Base-by-base conservation (phyloP, 176 grass and related monocot genomes). In the Avena atlantica region DNA sequence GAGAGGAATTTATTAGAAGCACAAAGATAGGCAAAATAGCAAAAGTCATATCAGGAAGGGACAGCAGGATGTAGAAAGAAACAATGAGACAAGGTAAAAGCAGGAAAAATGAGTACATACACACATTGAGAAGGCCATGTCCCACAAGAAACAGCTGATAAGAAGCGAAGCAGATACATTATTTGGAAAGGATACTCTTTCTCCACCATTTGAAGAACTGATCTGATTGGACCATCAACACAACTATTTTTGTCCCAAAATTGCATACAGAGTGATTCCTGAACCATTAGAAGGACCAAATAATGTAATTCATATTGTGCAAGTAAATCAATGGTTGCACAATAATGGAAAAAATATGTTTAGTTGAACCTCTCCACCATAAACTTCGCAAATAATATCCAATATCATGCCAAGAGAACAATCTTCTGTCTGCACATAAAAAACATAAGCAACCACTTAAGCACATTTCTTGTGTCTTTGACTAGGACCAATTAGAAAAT, bases 181-280 rank as follows among this genome's bases (percentile, higher is more conserved):
- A 89, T 87, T 73, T 88, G 88, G 72, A 91, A 84, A 82, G 96
- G 93, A 83, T 98, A 98, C 78, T 98, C 93, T 81, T 92, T 95
- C 85, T 94, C 93, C 55, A 98, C 49, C 88, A 91, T 94, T 79
- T 89, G 90, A 81, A 98, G 93, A 86, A 98, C 31, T 83, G 96
- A 98, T 81, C 96, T 90, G 62, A 95, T 94, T 76, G 96, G 96
- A 68, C 88, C 88, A 92, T 98, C 96, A 67, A 95, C 87, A 83
- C 92, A 98, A 75, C 93, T 92, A 76, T 94, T 82, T 86, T 91
- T 95, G 77, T 98, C 96, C 96, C 96, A 98, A 83, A 98, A 98
- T 86, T 98, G 96, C 87, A 94, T 86, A 34, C 89, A 95, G 56
- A 98, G 88, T 74, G 92, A 94, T 91, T 98, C 96, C 96, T 95